phyloP scores from a whole-genome alignment of 805 yeast species.

The Starmerella floris region DNA sequence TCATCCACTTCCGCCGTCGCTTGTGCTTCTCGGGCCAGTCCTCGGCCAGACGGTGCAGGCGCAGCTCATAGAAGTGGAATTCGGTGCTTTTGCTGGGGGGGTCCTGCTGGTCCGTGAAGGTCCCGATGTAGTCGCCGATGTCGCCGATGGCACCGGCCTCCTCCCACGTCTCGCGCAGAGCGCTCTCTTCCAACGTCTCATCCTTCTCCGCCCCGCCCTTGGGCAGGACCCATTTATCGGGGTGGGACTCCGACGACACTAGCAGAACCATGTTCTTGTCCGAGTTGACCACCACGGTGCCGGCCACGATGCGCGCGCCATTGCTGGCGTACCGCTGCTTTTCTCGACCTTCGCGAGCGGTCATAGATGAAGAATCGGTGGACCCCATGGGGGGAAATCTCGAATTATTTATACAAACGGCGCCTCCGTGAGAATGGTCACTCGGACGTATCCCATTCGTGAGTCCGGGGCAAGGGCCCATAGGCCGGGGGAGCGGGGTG shows the following conservation, averaged over 20 bases:
- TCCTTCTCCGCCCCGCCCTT: slow-evolving; percentile 92
- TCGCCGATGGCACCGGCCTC: slow-evolving; percentile 82
- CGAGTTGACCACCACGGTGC: slow-evolving; percentile 61
- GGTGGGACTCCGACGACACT: slow-evolving; percentile 60
- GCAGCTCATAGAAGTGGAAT: slow-evolving; percentile 76
- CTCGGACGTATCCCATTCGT: too few relatives aligned
- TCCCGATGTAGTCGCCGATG: slow-evolving; percentile 44
- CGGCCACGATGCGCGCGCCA: slow-evolving; percentile 86
- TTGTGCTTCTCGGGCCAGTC: slow-evolving; percentile 63
- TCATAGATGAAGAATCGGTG: slow-evolving; percentile 23
- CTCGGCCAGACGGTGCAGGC: slow-evolving; percentile 39
- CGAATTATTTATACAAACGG: too few relatives aligned
- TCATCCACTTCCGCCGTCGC: slow-evolving; percentile 64
- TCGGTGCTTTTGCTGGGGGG: slow-evolving; percentile 47
- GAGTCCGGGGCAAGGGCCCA: too few relatives aligned
- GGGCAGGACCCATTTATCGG: slow-evolving; percentile 73
- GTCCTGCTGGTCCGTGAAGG: slow-evolving; percentile 48
- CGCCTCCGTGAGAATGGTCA: too few relatives aligned
- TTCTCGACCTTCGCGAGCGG: slow-evolving; percentile 29
- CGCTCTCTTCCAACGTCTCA: slow-evolving; percentile 44
- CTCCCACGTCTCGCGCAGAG: slow-evolving; percentile 91
- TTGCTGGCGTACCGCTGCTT: slow-evolving; percentile 36
- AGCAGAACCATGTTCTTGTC: slow-evolving; percentile 53
- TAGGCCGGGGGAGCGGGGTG: too few relatives aligned
- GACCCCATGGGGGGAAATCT: slow-evolving; percentile 7